A percentile compares a stretch with the other conserved stretches of the same genome.
Conservation (phyloP, 306 rosid species). For the Ceratonia siliqua region DNA sequence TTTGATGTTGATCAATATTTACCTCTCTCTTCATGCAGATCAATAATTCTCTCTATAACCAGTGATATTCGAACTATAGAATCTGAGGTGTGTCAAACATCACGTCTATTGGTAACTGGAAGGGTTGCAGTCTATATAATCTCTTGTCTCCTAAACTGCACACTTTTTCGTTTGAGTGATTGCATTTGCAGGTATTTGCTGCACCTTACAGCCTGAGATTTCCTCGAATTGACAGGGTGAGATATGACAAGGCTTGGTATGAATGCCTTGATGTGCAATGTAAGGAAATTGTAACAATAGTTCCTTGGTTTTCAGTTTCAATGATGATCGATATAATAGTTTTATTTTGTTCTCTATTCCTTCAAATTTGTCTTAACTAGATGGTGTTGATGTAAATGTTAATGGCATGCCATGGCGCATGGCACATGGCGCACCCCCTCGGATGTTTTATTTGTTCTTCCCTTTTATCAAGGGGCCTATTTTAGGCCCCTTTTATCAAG, state of each 20-base stretch:
- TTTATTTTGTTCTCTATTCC: not conserved
- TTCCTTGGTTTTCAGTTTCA: slow-evolving; percentile 13
- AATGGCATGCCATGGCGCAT: too few species aligned
- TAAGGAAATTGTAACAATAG: slow-evolving; percentile 44
- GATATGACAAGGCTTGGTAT: slow-evolving; percentile 92
- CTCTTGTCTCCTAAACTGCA: slow-evolving; percentile 21
- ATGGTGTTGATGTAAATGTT: slow-evolving; percentile 14
- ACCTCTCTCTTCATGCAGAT: slow-evolving; percentile 41
- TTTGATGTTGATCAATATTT: slow-evolving; percentile 15
- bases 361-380: not conserved
- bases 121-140: slow-evolving; percentile 17
- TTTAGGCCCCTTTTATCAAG: too few species aligned
- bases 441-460: too few species aligned
- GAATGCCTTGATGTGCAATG: slow-evolving; percentile 97
- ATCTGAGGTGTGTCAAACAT: slow-evolving; percentile 69
- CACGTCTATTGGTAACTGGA: slow-evolving; percentile 19
- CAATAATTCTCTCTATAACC: slow-evolving; percentile 61
- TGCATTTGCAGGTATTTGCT: slow-evolving; percentile 70
- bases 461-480: too few species aligned
- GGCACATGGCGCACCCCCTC: too few species aligned
- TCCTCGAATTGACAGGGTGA: slow-evolving; percentile 91
- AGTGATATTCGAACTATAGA: slow-evolving; percentile 94
- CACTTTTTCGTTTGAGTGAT: slow-evolving; percentile 30
- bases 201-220: slow-evolving; percentile 94
- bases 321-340: not conserved